phyloP scores from a whole-genome alignment of 2,329 filamentous ascomycete genomes.

The Periconia digitata region DNA sequence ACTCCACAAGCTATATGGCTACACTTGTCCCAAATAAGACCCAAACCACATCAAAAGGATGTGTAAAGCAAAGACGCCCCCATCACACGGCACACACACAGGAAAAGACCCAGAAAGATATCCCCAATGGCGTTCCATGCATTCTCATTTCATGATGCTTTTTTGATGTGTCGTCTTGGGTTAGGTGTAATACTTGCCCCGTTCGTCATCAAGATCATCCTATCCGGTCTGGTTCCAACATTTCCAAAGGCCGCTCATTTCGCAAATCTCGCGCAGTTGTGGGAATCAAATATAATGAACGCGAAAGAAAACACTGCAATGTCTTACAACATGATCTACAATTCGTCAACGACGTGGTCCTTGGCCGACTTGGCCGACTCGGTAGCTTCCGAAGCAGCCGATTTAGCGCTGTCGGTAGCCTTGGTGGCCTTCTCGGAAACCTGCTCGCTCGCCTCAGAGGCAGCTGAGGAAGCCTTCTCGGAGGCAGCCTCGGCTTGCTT shows the following conservation, averaged over 20 bases:
- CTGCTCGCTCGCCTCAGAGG: constrained; percentile 39
- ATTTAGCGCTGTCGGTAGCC: constrained; percentile 40
- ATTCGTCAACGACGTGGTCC: constrained; percentile 66
- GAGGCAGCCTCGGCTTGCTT: constrained; percentile 50
- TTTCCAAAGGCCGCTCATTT: background rate
- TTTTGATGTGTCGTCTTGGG: constrained; percentile 9
- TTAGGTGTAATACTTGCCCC: no score
- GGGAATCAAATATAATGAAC: constrained; percentile 5
- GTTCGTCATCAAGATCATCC: constrained; percentile 1
- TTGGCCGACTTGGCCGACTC: constrained; percentile 41
- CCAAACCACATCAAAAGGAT: background rate
- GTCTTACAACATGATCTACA: constrained; percentile 57
- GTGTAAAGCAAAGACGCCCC: background rate
- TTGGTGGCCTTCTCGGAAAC: constrained; percentile 38
- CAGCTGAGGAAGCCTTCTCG: constrained; percentile 44
- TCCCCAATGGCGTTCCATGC: background rate
- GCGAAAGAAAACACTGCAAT: constrained; percentile 4
- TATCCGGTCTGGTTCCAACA: background rate
- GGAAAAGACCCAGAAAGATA: constrained; percentile 1
- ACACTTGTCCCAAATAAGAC: background rate
- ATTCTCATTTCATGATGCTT: background rate
- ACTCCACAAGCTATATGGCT: constrained; percentile 9
- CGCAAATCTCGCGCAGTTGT: background rate
- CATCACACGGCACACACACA: constrained; percentile 2
- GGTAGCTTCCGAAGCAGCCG: constrained; percentile 40